phyloP scores from a whole-genome alignment of 768 basidiomycete species.

The Boletus tomentosulus region DNA sequence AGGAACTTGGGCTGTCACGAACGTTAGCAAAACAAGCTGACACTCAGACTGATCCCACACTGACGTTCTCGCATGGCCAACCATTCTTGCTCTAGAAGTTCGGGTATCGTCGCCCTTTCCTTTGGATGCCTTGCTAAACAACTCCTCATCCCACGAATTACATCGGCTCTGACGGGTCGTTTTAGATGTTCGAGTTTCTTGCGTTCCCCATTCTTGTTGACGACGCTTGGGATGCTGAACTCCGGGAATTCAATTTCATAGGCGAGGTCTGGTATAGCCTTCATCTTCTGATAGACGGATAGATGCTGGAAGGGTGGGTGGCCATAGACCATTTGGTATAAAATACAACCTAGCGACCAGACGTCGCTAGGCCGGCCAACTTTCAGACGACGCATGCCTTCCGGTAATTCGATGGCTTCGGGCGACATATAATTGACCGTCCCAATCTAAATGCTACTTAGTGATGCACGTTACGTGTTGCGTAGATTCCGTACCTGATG shows the following conservation, averaged over 20 bases:
- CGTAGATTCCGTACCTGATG: constrained; percentile 60
- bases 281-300: constrained; percentile 85
- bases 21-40: neutral
- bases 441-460: constrained; percentile 59
- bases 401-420: constrained; percentile 87
- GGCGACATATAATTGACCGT: constrained; percentile 99
- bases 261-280: constrained; percentile 78
- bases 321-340: constrained; percentile 98
- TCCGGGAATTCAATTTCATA: constrained; percentile 83
- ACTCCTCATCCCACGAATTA: constrained; percentile 78
- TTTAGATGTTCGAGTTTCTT: constrained; percentile 66
- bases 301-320: constrained; percentile 88
- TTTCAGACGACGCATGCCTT: constrained; percentile 85
- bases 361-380: constrained; percentile 95
- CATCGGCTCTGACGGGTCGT: constrained; percentile 63
- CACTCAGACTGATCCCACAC: constrained; percentile 1
- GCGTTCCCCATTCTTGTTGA: constrained; percentile 32
- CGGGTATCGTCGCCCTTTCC: constrained; percentile 81
- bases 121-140: constrained; percentile 81
- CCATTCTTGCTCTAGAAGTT: constrained; percentile 81
- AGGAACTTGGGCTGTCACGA: constrained; percentile 22
- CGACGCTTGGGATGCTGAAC: constrained; percentile 46
- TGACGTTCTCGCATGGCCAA: constrained; percentile 48
- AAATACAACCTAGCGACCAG: constrained; percentile 96
- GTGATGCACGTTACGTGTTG: neutral